phyloP scores from a whole-genome alignment of 2,329 filamentous ascomycete species.

The Fusarium sp. region DNA sequence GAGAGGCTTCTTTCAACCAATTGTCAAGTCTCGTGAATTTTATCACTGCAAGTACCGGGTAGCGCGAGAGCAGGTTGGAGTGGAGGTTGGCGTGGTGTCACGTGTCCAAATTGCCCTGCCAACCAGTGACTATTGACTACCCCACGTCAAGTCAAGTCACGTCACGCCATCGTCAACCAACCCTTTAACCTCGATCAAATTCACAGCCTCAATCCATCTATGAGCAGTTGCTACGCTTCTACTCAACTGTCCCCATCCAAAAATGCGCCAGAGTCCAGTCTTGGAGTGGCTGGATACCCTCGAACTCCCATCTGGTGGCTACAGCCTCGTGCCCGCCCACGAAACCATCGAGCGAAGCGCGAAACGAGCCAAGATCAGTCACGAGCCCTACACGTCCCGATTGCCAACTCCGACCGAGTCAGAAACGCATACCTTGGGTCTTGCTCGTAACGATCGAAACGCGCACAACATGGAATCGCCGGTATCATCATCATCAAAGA shows the following conservation, averaged over 20 bases:
- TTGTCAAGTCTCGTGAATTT: not conserved
- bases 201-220: not conserved
- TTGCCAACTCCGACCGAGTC: not conserved
- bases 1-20: not conserved
- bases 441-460: not conserved
- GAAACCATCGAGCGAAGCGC: not conserved
- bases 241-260: not conserved
- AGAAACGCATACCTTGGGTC: not conserved
- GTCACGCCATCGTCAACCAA: not conserved
- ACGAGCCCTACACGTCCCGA: not conserved
- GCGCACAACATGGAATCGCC: not conserved
- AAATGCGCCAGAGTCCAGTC: not conserved
- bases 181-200: not conserved
- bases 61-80: not conserved
- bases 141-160: not conserved
- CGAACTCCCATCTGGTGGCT: not conserved
- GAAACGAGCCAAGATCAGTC: not conserved
- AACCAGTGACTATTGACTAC: not conserved
- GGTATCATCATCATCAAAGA: not conserved
- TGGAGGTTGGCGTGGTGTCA: not conserved
- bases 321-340: not conserved
- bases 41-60: not conserved
- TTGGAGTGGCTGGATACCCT: not conserved
- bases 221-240: not conserved
- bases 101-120: not conserved